A percentile compares a stretch with the other conserved stretches of the same genome.
phyloP scores from a whole-genome alignment of 345 rosid species.

The Zanthoxylum bungeanum region DNA sequence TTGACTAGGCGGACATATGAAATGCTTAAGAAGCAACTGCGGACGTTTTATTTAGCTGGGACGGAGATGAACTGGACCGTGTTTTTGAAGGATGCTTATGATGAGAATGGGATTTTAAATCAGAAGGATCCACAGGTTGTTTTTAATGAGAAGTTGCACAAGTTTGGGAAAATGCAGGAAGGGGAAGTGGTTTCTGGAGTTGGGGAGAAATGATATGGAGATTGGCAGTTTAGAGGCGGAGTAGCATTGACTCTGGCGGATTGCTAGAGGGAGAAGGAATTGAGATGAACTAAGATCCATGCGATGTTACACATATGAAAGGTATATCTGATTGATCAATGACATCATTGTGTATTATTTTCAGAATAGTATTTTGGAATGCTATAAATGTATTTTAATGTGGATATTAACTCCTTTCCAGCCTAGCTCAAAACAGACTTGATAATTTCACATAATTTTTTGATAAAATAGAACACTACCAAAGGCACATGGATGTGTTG shows the following conservation, averaged over 20 bases:
- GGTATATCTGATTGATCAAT: neutral
- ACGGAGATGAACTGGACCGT: slow-evolving; percentile 96
- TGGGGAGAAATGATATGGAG: neutral
- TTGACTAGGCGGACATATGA: slow-evolving; percentile 83
- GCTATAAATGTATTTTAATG: too few species aligned
- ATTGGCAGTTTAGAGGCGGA: neutral
- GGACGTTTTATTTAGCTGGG: slow-evolving; percentile 81
- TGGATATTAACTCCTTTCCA: neutral
- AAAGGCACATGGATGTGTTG: neutral
- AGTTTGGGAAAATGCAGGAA: slow-evolving; percentile 51
- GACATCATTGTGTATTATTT: neutral
- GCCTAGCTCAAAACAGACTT: neutral
- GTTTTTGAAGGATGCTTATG: slow-evolving; percentile 64
- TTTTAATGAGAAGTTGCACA: slow-evolving; percentile 60
- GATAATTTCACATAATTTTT: neutral
- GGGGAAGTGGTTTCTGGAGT: slow-evolving; percentile 20
- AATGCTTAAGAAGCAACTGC: slow-evolving; percentile 75
- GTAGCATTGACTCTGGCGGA: neutral
- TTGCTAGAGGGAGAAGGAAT: neutral
- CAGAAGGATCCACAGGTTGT: slow-evolving; percentile 71
- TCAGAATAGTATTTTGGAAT: neutral
- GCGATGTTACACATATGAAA: neutral
- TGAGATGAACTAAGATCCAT: neutral
- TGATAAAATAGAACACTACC: neutral
- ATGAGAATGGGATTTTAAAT: slow-evolving; percentile 51